Percentiles rank a stretch among this genome's conserved stretches.
These are phyloP conservation scores for Debaryomyces coudertii DNA, from an alignment of 1,139 yeast species.

Conservation along the genomic window DNA sequence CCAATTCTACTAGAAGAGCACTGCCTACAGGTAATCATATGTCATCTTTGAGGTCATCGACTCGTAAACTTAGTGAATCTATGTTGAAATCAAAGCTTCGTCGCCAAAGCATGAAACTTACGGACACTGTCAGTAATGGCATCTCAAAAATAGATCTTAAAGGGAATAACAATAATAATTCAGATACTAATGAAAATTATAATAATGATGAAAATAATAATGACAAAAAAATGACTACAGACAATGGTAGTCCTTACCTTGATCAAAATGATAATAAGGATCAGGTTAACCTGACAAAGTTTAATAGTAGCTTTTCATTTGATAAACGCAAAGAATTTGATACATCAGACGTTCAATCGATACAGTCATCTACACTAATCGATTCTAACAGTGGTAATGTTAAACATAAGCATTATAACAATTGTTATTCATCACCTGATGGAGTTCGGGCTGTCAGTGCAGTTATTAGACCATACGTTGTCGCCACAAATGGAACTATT, in stretches of 20 bases:
- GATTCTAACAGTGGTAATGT: slow-evolving; percentile 30
- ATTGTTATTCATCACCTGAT: slow-evolving; percentile 49
- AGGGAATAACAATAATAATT: background rate
- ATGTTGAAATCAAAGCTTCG: slow-evolving; percentile 3
- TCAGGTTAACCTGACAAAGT: background rate
- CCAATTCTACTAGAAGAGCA: slow-evolving; percentile 6
- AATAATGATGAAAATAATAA: background rate
- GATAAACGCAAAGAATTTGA: slow-evolving; percentile 11
- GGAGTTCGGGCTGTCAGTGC: slow-evolving; percentile 76
- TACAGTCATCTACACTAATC: slow-evolving; percentile 19
- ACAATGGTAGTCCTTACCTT: background rate
- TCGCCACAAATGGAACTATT: slow-evolving; percentile 59
- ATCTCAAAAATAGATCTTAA: background rate
- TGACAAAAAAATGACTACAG: background rate
- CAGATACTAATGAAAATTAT: background rate
- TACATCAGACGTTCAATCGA: slow-evolving; percentile 14
- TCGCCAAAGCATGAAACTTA: slow-evolving; percentile 5
- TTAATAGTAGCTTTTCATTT: slow-evolving; percentile 4
- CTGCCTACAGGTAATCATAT: slow-evolving; percentile 4
- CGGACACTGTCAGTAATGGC: background rate
- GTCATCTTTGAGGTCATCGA: slow-evolving; percentile 1
- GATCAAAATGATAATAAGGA: background rate
- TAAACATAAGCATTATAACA: slow-evolving; percentile 22
- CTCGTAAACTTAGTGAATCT: slow-evolving; percentile 3
- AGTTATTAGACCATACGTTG: slow-evolving; percentile 70